Conservation (phyloP, 225 moss, liverwort and hornwort species). For the Asterella californica region DNA sequence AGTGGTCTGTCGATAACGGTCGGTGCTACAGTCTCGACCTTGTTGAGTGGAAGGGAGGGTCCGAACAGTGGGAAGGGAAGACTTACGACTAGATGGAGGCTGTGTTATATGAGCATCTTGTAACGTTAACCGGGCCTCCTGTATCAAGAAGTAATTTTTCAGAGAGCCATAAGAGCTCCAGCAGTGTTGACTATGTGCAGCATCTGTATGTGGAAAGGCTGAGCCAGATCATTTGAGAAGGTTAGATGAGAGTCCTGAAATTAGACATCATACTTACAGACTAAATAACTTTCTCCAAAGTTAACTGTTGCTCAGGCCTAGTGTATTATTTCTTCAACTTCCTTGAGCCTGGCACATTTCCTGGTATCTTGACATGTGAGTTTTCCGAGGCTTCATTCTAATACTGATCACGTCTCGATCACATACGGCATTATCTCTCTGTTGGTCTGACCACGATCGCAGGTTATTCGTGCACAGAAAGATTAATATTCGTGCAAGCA, state of each 20-base stretch:
- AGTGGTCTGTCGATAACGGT: not conserved
- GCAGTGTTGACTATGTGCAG: not conserved
- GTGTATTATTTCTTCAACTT: too few species aligned
- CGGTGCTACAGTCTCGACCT: not conserved
- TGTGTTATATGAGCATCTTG: not conserved
- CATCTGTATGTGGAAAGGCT: not conserved
- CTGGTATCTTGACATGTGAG: too few species aligned
- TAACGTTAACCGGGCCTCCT: not conserved
- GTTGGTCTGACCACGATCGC: too few species aligned
- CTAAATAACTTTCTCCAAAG: too few species aligned
- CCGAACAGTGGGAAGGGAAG: not conserved
- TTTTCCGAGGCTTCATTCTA: too few species aligned
- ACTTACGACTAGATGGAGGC: not conserved
- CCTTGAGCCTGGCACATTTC: too few species aligned
- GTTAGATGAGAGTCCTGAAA: not conserved
- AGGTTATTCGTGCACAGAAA: too few species aligned
- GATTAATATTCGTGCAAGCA: too few species aligned
- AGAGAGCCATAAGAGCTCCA: not conserved
- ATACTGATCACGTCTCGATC: too few species aligned
- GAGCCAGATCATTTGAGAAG: not conserved
- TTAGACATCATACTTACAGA: too few species aligned
- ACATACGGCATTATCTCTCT: too few species aligned
- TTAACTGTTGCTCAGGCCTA: too few species aligned
- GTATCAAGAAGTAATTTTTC: not conserved
- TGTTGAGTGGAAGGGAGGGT: not conserved